These are phyloP conservation scores for Leishmania guyanensis DNA, from an alignment of 208 protist species.

Conservation along the genomic window DNA sequence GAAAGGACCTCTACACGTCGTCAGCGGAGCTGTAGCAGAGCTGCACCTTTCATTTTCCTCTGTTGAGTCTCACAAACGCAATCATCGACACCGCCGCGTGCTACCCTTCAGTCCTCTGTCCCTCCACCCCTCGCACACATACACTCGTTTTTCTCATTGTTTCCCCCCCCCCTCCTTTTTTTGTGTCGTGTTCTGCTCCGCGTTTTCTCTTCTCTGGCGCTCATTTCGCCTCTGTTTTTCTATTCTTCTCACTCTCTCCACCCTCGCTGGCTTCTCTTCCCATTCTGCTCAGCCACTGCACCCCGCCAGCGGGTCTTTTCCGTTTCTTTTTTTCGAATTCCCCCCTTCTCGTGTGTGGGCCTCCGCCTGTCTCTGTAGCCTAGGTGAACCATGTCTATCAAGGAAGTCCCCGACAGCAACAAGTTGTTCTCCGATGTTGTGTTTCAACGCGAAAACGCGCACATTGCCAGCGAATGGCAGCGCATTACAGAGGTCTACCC, in stretches of 20 bases:
- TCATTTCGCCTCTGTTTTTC: conserved; percentile 3
- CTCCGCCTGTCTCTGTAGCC: background rate
- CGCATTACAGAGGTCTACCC: conserved; percentile 71
- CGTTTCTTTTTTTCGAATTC: background rate
- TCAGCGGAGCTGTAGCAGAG: background rate
- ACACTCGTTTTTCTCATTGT: background rate
- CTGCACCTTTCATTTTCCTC: background rate
- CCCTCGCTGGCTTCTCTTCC: too few species aligned
- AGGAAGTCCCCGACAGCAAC: conserved; percentile 54
- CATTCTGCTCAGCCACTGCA: too few species aligned
- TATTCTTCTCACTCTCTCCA: background rate
- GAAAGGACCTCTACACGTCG: conserved; percentile 3
- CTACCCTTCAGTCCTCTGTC: background rate
- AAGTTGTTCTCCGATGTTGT: conserved; percentile 72
- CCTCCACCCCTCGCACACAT: background rate
- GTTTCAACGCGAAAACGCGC: conserved; percentile 59
- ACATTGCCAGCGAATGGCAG: conserved; percentile 60
- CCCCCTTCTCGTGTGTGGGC: background rate
- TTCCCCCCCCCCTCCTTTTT: too few species aligned
- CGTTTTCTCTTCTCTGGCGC: background rate
- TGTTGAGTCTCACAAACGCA: background rate
- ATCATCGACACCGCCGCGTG: background rate
- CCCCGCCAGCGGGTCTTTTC: too few species aligned
- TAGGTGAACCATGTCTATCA: conserved; percentile 29
- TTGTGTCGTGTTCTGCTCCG: background rate